Evolutionary conservation across 176 grass and related monocot species (phyloP), one percentile per base, ranked within the genome.

Genomic region (Panicum miliaceum): DNA sequence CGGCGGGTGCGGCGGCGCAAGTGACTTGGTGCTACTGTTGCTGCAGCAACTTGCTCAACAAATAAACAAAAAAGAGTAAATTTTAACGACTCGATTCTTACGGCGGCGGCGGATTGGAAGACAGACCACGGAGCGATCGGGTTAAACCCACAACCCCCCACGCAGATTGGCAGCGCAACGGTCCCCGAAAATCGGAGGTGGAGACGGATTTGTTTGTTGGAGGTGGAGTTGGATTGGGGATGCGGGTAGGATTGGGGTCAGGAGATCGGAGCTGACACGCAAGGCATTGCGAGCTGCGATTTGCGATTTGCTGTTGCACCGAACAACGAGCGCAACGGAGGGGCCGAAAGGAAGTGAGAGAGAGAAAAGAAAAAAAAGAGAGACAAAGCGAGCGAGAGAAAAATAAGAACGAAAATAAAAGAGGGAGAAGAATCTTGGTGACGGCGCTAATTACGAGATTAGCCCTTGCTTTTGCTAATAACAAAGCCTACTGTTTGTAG

Each of bases 221-320:
- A 77, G 34, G 37, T 43, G 3, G 58, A 74, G 47, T n/a, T 52
- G 12, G 65, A 84, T 65, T 54, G 5, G 12, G 23, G n/a, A 8
- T 47, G n/a, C 15, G 45, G 60, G 16, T 66, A 52, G 77, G 77
- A 67, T 64, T 34, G 47, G 77, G 77, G 64, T 80, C 29, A 83
- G 68, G 81, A 84, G 82, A 84, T 27, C 66, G 81, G 69, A 89
- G 69, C 27, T 57, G 48, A 29, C 76, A 81, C 87, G 76, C 87
- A 75, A 80, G 48, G 76, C 80, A 83, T 71, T 88, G 63, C 60
- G 60, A 48, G 73, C 52, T 20, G 34, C 38, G 65, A 78, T 53
- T 80, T 20, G 34, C 38, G 65, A 78, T 53, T 80, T 72, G 75
- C 58, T 73, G 81, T 88, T 84, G 86, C 86, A 84, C 86, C 81